Percentiles rank a stretch among this genome's conserved stretches.
These are phyloP conservation scores for Logfia minima DNA, from an alignment of 129 eudicot species.

Conservation along the genomic window DNA sequence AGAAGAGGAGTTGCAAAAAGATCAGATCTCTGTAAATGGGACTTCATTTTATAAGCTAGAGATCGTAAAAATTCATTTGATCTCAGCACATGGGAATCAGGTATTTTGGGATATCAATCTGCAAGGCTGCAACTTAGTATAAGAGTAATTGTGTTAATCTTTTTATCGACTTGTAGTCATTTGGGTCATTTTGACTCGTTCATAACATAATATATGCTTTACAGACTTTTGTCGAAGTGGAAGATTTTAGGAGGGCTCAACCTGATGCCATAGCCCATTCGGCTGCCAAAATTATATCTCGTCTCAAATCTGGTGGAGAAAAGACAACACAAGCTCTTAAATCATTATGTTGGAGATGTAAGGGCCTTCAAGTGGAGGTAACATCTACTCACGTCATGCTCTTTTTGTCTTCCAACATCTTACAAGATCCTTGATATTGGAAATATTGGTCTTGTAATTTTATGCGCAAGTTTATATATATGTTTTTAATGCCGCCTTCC, in stretches of 20 bases:
- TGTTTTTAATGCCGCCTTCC: not conserved
- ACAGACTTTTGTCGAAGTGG: slow-evolving; percentile 77
- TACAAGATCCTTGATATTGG: slow-evolving; percentile 6
- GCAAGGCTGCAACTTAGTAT: not conserved
- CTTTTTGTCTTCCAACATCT: slow-evolving; percentile 16
- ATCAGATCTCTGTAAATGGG: slow-evolving; percentile 61
- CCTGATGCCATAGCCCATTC: slow-evolving; percentile 98
- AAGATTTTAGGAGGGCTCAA: slow-evolving; percentile 75
- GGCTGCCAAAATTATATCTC: slow-evolving; percentile 81
- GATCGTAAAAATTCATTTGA: slow-evolving; percentile 69
- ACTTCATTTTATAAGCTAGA: slow-evolving; percentile 90
- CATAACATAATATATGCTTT: slow-evolving; percentile 15
- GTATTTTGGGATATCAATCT: slow-evolving; percentile 31
- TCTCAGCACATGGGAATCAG: slow-evolving; percentile 83
- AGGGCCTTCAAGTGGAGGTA: slow-evolving; percentile 98
- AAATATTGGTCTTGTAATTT: not conserved
- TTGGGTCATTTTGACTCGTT: slow-evolving; percentile 5
- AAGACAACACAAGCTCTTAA: slow-evolving; percentile 85
- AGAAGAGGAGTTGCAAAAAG: slow-evolving; percentile 65
- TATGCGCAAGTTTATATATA: not conserved
- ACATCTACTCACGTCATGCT: slow-evolving; percentile 19
- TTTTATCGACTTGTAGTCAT: not conserved
- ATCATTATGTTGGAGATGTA: slow-evolving; percentile 85
- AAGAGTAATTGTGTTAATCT: not conserved
- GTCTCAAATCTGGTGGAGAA: slow-evolving; percentile 85